phyloP scores from a whole-genome alignment of 176 grass and related monocot genomes.

The Alloteropsis semialata region DNA sequence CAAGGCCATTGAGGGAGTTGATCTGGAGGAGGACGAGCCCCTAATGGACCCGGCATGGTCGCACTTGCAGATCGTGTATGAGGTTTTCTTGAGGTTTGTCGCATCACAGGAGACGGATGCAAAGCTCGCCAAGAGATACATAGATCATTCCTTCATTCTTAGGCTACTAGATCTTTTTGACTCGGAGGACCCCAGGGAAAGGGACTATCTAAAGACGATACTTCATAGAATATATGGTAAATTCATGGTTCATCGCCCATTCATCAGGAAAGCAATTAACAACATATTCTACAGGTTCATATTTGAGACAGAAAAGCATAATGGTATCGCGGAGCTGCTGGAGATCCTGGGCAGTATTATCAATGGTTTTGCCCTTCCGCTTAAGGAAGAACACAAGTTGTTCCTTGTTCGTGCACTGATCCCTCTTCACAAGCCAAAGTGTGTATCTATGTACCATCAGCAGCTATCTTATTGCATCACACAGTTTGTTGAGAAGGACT shows the following conservation, averaged over 20 bases:
- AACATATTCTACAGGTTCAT: slow-evolving; percentile 98
- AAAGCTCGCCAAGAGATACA: slow-evolving; percentile 92
- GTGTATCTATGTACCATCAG: slow-evolving; percentile 83
- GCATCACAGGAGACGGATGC: slow-evolving; percentile 90
- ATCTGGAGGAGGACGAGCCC: slow-evolving; percentile 97
- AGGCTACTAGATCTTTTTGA: slow-evolving; percentile 92
- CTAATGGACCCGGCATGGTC: slow-evolving; percentile 93
- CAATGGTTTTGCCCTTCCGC: slow-evolving; percentile 91
- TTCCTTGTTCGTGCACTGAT: slow-evolving; percentile 90
- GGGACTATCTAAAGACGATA: slow-evolving; percentile 94
- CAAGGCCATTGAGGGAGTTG: slow-evolving; percentile 70
- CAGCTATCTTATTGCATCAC: slow-evolving; percentile 92
- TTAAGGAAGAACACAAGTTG: slow-evolving; percentile 97
- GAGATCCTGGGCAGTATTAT: slow-evolving; percentile 96
- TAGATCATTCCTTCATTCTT: slow-evolving; percentile 97
- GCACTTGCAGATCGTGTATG: slow-evolving; percentile 89
- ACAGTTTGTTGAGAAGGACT: slow-evolving; percentile 98
- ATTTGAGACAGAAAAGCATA: slow-evolving; percentile 93
- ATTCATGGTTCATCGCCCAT: slow-evolving; percentile 99
- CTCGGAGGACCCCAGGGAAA: slow-evolving; percentile 94
- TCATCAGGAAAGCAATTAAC: slow-evolving; percentile 94
- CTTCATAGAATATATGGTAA: slow-evolving; percentile 97
- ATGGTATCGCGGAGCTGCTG: slow-evolving; percentile 87
- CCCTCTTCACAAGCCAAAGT: slow-evolving; percentile 97
- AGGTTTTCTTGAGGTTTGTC: slow-evolving; percentile 84